Percentiles rank a stretch among this genome's conserved stretches.
phyloP scores from a whole-genome alignment of 164 flowering plant genomes.

The Aristolochia contorta region DNA sequence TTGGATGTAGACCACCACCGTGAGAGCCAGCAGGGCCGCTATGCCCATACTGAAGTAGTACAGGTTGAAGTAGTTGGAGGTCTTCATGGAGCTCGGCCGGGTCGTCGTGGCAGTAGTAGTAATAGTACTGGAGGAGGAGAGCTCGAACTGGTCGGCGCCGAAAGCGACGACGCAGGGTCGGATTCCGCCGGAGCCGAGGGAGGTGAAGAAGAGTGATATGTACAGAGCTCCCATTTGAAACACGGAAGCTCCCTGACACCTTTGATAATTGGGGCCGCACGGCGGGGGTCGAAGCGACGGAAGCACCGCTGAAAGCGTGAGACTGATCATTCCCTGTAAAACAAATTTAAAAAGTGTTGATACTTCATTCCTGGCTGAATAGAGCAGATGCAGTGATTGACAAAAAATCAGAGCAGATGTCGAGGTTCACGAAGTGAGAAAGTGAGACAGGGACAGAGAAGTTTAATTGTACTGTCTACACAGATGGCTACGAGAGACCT shows the following conservation, averaged over 20 bases:
- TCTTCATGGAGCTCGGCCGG: constrained; percentile 23
- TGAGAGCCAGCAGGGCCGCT: constrained; percentile 46
- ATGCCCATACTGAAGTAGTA: constrained; percentile 54
- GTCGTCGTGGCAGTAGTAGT: too few species aligned
- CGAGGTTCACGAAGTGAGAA: too few species aligned
- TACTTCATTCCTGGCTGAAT: too few species aligned
- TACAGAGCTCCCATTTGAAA: constrained; percentile 51
- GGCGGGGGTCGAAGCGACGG: constrained; percentile 47
- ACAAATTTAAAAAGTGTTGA: too few species aligned
- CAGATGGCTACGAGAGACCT: too few species aligned
- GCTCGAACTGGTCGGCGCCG: constrained; percentile 57
- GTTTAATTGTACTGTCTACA: too few species aligned
- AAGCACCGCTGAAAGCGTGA: constrained; percentile 43
- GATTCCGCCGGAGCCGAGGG: constrained; percentile 52
- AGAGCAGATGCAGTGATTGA: too few species aligned
- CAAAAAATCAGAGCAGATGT: too few species aligned
- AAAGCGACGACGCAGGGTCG: constrained; percentile 62
- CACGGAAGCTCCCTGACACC: constrained; percentile 47
- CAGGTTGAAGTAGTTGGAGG: constrained; percentile 60
- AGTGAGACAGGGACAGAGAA: too few species aligned
- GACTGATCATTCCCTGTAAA: constrained; percentile 44
- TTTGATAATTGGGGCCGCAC: constrained; percentile 40
- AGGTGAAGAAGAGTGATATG: constrained; percentile 44
- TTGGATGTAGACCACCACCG: constrained; percentile 58
- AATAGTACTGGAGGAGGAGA: constrained; percentile 12